Base-by-base conservation (phyloP, 805 yeast species). In the Starmera amethionina region DNA sequence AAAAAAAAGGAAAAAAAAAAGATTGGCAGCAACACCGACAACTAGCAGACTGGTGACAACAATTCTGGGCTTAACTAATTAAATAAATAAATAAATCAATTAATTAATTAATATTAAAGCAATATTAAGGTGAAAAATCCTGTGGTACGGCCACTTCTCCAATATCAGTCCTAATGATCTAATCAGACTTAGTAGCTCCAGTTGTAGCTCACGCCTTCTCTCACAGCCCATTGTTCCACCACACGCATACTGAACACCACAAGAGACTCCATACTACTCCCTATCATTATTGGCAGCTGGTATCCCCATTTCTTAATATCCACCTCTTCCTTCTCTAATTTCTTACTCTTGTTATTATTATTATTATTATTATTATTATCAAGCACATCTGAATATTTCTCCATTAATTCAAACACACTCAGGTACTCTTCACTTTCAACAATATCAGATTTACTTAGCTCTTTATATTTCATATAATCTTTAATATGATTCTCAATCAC, bases 191-290 rank as follows among this genome's bases (percentile, higher is more conserved):
- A 22, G 25, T 22, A 22, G 7, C 25, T 22, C 25, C 25, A 22
- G 8, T 35, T 34, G 31, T 45, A 42, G 8, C 18, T 34, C 2
- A 45, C 29, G 2, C 35, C 36, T 30, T 38, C 34, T 1, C 41
- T 19, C 1, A 11, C 7, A 32, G 46, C 37, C 54, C 54, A 50
- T 13, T n/a, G 33, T 31, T 40, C 42, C 6, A 36, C 19, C n/a
- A 50, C 29, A 4, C 35, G n/a, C 1, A 41, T 11, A 10, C 46
- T 33, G 30, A 44, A 46, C 6, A 36, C 38, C 7, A 35, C 31
- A 3, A 46, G 42, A 12, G 44, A 46, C 11, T 32, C 16, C 8
- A 48, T 18, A 0, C 38, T 18, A 1, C 39, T 36, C 2, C 37
- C 39, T 14, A 27, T 32, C 12, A 31, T 35, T 11, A 48, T 41